phyloP scores from a whole-genome alignment of 1,139 yeast genomes.

The Blastobotrys raffinosifermentans region DNA sequence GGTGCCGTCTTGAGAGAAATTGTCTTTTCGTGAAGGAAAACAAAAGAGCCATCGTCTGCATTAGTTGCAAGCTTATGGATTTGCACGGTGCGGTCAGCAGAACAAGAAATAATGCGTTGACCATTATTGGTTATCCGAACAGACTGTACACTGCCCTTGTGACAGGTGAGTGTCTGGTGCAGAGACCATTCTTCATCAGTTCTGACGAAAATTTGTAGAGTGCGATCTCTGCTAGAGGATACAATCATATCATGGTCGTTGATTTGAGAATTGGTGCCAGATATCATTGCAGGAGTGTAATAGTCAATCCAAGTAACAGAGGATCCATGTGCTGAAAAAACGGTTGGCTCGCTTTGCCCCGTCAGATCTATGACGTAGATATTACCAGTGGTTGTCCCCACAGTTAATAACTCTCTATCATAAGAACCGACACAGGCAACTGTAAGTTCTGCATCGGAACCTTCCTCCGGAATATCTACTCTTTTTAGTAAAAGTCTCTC shows the following conservation, averaged over 20 bases:
- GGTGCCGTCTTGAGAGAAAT: conserved; percentile 50
- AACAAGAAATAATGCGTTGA: conserved; percentile 43
- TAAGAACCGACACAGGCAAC: conserved; percentile 11
- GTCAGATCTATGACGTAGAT: conserved; percentile 12
- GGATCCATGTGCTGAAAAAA: conserved; percentile 27
- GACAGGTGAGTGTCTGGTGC: conserved; percentile 51
- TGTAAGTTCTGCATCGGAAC: conserved; percentile 12
- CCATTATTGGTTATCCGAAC: conserved; percentile 31
- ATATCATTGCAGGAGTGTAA: no score
- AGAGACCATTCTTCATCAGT: conserved; percentile 40
- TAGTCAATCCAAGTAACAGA: conserved; percentile 25
- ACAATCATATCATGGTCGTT: conserved; percentile 15
- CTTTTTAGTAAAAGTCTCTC: no score
- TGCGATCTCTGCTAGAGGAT: conserved; percentile 51
- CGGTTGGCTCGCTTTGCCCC: neutral
- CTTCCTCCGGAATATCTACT: no score
- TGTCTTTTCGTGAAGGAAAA: conserved; percentile 39
- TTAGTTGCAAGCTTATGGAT: conserved; percentile 39
- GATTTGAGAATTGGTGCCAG: conserved; percentile 7
- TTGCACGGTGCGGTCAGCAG: conserved; percentile 54
- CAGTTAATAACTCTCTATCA: conserved; percentile 9
- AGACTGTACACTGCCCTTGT: conserved; percentile 49
- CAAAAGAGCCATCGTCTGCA: conserved; percentile 14
- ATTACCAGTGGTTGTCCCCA: conserved; percentile 22
- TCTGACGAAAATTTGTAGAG: conserved; percentile 47